Evolutionary conservation across 305 asterid species (phyloP), one percentile per base, ranked within the genome.

Genomic region (Solanum hybrid): DNA sequence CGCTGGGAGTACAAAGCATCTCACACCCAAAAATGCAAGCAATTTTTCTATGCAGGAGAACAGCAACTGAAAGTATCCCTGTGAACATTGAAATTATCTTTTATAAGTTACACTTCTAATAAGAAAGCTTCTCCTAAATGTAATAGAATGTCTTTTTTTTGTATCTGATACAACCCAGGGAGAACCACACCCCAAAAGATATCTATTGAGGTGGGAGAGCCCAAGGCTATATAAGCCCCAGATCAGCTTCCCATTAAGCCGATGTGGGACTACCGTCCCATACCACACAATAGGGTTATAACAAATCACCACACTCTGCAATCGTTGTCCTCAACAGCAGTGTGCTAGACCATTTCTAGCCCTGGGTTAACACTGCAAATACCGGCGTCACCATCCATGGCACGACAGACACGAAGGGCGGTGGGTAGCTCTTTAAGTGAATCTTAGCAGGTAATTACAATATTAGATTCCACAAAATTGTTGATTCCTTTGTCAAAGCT

Each of bases 51-150:
- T 93, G 93, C 99, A 94, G 37, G 99, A 95, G 92, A 94, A 95
- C 19, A 97, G 93, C 86, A 94, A 60, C 91, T 95, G 97, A 88
- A 97, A 97, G 92, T 95, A 97, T 81, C 99, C 99, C 99, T 97
- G 97, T 90, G 84, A 78, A 90, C 78, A 51, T 78, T 78, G 32
- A 85, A 31, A 32, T 19, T 32, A 85, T 31, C 45, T 85, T 85
- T 2, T 24, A 56, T 31, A 56, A 51, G 72, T 29, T 45, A 0
- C 73, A 45, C 19, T 84, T 29, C 5, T 17, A 17, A 17, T 27
- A 17, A 51, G 60, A 19, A 51, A 11, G 40, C 76, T 84, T 12
- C 76, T 22, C 12, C 76, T 12, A 85, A 31, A 85, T 12, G 76
- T 31, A 31, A 22, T 19, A 31, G 22, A 31, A 32, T 60, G 10